Base-by-base conservation (phyloP, 257 asterid species). In the Leptodermis oblonga region DNA sequence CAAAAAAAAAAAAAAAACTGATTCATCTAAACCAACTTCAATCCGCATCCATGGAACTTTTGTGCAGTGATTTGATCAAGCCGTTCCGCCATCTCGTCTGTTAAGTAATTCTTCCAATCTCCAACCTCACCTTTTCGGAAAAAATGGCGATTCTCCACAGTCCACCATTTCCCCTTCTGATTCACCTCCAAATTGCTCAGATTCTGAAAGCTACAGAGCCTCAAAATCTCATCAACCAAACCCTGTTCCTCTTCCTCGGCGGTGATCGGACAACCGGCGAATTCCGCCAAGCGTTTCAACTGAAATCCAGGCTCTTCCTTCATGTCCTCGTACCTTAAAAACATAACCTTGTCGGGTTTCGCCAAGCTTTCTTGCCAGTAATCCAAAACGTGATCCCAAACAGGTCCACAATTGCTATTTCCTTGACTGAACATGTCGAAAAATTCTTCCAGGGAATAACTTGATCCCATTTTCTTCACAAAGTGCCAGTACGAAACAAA, bases 401-500 rank as follows among this genome's bases (percentile, higher is more conserved):
- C 33, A 1, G 69, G 69, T 30, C 69, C 69, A 18, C 7, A 42
- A 0, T 12, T 0, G 69, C 52, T 41, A 14, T 22, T 18, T 28
- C 55, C 55, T 0, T 7, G 9, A 3, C 69, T 41, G 54, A 64
- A 64, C 33, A 20, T 13, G 14, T 23, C 69, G 8, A 64, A 26
- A 9, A 14, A 2, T 5, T 64, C 54, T 14, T 42, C 69, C 12
- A 64, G 0, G 28, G 58, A 52, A n/a, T n/a, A n/a, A n/a, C n/a
- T n/a, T 5, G 23, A 1, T 25, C n/a, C n/a, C 10, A 7, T 52
- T 52, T 52, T n/a, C 37, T 76, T 83, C 46, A 72, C 41, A 20
- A 81, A 84, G 62, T 81, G 77, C 84, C 86, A 84, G 28, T 56
- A 65, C 0, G 86, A 81, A 49, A 84, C 69, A 14, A 84, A 62